Base-by-base conservation (phyloP, 2,329 filamentous ascomycete species). In the Fusarium multiceps region DNA sequence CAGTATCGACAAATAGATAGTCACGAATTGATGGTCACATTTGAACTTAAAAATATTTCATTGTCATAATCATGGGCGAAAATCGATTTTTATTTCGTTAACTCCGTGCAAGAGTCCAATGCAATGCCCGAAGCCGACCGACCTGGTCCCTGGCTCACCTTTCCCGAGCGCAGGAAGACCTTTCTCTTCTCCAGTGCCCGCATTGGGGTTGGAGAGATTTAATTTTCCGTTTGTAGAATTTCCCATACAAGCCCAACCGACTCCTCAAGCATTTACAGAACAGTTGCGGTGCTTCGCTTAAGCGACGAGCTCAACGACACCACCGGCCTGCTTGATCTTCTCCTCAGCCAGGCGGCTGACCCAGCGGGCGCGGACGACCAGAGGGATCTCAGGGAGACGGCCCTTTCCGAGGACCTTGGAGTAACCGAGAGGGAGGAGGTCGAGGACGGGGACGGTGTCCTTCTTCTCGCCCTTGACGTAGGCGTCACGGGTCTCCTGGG, bases 351-450 rank as follows among this genome's bases (percentile, higher is more conserved):
- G 91, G 83, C 92, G 92, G 89, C 91, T 94, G 85, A 99, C 93
- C 88, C 94, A 98, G 83, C 96, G 89, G 77, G 96, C 95, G 82
- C 93, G 93, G 76, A 99, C 94, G 80, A 99, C 93, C 79, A 99
- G 85, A 76, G 96, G 96, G 80, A 98, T 89, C 81, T 95, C 88
- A 80, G 96, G 95, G 79, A 98, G 88, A 81, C 95, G 91, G 85
- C 96, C 96, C 91, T 99, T 99, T 83, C 96, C 97, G 82, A 99
- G 92, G 76, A 99, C 90, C 89, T 99, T 99, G 82, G 94, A 93
- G 91, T 98, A 99, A 78, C 97, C 96, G 84, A 97, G 92, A 78
- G 94, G 89, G 74, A 98, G 92, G 83, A 99, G 93, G 87, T 99
- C 95, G 87, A 99, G 91, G 81, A 99, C 96, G 82, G 96, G 96